Conservation (phyloP, 2,329 filamentous ascomycete genomes). For the Colletotrichum sp. region DNA sequence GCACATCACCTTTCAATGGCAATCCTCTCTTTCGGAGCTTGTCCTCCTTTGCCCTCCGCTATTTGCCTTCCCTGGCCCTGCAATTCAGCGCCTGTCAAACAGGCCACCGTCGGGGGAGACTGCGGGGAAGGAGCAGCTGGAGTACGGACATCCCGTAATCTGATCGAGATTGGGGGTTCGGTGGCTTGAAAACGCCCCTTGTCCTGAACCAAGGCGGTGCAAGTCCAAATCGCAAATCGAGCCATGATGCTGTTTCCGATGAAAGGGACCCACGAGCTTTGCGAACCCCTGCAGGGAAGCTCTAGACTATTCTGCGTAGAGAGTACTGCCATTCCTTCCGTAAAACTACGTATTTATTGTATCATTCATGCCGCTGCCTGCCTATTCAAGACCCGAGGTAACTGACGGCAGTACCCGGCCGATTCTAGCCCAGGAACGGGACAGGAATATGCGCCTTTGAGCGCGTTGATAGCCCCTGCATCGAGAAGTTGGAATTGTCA, state of each 20-base stretch:
- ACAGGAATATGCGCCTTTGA: neutral
- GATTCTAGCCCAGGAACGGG: neutral
- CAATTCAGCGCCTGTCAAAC: neutral
- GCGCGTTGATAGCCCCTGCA: neutral
- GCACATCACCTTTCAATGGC: neutral
- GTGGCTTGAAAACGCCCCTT: neutral
- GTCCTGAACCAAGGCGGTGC: neutral
- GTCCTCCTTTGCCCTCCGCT: neutral
- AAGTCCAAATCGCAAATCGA: neutral
- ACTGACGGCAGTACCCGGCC: neutral
- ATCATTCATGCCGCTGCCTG: neutral
- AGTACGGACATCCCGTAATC: neutral
- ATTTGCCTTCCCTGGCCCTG: neutral
- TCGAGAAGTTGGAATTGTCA: neutral
- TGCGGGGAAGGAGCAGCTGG: neutral
- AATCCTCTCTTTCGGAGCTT: neutral
- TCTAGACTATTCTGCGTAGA: neutral
- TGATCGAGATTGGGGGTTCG: neutral
- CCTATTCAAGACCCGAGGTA: neutral
- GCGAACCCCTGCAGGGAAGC: conserved; percentile 7
- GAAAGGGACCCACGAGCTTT: neutral
- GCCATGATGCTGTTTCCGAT: neutral
- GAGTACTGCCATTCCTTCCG: neutral
- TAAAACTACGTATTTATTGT: conserved; percentile 6
- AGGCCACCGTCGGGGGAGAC: neutral